Evolutionary conservation across 495 filamentous ascomycete genomes (phyloP).

Genomic region (Neurospora sp.): DNA sequence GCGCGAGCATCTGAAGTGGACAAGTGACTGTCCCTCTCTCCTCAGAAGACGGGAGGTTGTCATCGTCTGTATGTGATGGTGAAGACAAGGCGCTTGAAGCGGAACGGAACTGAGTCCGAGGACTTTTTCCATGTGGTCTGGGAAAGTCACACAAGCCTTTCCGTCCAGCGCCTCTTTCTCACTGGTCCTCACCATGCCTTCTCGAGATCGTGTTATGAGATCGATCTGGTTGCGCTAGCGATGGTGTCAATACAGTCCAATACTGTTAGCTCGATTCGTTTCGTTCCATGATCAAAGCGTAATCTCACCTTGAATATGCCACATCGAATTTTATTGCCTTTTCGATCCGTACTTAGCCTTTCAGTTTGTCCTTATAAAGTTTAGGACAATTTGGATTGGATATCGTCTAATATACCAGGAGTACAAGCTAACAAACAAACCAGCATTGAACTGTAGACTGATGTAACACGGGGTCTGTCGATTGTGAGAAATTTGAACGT

Average conservation of each 20-base stretch:
- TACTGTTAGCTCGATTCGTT: too few relatives aligned
- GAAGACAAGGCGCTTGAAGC: neutral
- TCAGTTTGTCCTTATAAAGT: too few relatives aligned
- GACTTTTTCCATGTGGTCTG: neutral
- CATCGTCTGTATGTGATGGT: neutral
- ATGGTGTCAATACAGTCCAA: neutral
- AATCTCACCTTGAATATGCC: too few relatives aligned
- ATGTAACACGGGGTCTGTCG: neutral
- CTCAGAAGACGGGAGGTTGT: neutral
- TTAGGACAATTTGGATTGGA: too few relatives aligned
- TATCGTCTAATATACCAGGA: too few relatives aligned
- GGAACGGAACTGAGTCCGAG: neutral
- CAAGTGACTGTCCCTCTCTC: neutral
- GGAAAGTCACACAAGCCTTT: neutral
- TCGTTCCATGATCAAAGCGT: too few relatives aligned
- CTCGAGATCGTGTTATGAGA: neutral
- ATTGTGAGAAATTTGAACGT: neutral
- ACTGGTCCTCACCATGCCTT: neutral
- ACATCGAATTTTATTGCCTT: too few relatives aligned
- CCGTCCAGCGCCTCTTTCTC: neutral
- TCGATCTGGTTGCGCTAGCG: neutral
- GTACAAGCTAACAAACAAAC: too few relatives aligned
- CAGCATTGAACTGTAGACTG: neutral
- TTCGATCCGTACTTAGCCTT: too few relatives aligned
- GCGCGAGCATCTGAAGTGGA: neutral